Evolutionary conservation across 2,329 filamentous ascomycete genomes (phyloP), one percentile per base, ranked within the genome.

Genomic region (Microdochium paspali): DNA sequence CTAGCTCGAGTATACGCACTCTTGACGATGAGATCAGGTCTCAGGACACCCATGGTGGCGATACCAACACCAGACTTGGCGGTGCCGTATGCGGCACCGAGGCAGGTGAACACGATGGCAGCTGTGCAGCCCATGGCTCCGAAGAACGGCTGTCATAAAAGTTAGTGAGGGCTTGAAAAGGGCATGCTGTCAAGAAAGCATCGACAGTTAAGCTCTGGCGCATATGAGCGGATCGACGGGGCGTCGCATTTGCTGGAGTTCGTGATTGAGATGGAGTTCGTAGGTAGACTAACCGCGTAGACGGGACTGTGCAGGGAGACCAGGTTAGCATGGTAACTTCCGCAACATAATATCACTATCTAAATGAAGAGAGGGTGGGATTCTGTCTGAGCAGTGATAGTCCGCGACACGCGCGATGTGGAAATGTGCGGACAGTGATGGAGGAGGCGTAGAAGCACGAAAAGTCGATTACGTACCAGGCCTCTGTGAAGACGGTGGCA

Each of bases 1-100:
- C 6, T 7, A 12, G 58, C 10, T 44, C 32, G 45, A 48, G 48
- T 46, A 50, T 45, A 58, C 90, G 64, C 85, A 97, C 93, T 97
- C 86, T 96, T 97, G 70, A 98, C 91, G 69, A 97, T 96, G 71
- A 97, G 76, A 70, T 98, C 93, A 68, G 93, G 93, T 71, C 93
- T 82, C 60, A 98, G 82, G 62, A 97, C 91, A 86, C 90, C 91
- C 87, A 97, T 96, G 60, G 90, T 88, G 58, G 89, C 89, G 66
- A 98, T 95, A 80, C 93, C 93, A 61, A 97, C 93, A 76, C 93
- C 93, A 65, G 93, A 94, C 82, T 98, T 98, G 67, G 93, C 93
- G 60, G 93, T 98, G 72, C 93, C 93, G 74, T 97, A 98, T 59
- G 93, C 90, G 65, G 93, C 93, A 68, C 93, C 90, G 61, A 95